Evolutionary conservation across 345 rosid species (phyloP).

Genomic region (Aegle marmelos): DNA sequence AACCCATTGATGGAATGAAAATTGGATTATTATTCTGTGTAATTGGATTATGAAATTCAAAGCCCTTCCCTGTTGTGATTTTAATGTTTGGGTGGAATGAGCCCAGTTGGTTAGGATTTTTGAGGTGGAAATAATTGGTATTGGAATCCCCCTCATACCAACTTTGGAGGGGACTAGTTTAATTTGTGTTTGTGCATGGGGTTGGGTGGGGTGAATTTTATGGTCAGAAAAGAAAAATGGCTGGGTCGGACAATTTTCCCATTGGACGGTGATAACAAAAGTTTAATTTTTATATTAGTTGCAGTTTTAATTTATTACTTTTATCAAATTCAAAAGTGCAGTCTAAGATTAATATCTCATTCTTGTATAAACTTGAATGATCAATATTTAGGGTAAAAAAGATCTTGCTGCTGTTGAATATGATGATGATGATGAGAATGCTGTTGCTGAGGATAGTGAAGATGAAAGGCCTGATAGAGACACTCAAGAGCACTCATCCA

Average conservation of each 20-base stretch:
- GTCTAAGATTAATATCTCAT: not conserved
- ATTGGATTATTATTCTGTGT: not conserved
- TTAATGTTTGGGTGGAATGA: not conserved
- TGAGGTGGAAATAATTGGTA: not conserved
- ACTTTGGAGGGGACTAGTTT: not conserved
- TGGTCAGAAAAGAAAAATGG: not conserved
- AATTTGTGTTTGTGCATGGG: not conserved
- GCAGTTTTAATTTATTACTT: not conserved
- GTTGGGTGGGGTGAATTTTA: not conserved
- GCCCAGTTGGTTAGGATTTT: not conserved
- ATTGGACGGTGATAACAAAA: not conserved
- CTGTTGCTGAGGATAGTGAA: slow-evolving; percentile 41
- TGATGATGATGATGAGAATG: slow-evolving; percentile 39
- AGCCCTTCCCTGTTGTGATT: not conserved
- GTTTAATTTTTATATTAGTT: not conserved
- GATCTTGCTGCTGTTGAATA: slow-evolving; percentile 72
- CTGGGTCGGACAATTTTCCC: slow-evolving; percentile 1
- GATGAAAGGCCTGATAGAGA: slow-evolving; percentile 40
- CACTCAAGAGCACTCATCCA: slow-evolving; percentile 41
- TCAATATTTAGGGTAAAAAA: slow-evolving; percentile 67
- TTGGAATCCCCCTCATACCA: not conserved
- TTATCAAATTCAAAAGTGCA: not conserved
- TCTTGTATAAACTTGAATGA: not conserved
- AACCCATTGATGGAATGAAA: not conserved
- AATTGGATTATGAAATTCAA: not conserved